These are phyloP conservation scores for Fusarium nurragi DNA, from an alignment of 2,329 filamentous ascomycete genomes.

Conservation along the genomic window DNA sequence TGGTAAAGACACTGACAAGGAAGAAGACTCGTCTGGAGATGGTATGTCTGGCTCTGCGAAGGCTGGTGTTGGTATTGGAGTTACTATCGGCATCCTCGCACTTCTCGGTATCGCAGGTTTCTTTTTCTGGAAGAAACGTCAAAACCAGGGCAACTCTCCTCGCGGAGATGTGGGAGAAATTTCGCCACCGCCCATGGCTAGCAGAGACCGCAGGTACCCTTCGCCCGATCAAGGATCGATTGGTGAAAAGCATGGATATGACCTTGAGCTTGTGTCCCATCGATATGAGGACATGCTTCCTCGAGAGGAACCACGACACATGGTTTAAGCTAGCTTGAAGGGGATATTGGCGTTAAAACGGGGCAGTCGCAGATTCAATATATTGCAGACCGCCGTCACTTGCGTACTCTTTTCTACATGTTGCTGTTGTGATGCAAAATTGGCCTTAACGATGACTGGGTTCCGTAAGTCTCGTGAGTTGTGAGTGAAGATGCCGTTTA, in stretches of 20 bases:
- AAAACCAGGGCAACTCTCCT: slow-evolving; percentile 45
- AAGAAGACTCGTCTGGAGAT: slow-evolving; percentile 30
- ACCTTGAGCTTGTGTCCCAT: slow-evolving; percentile 62
- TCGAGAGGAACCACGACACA: slow-evolving; percentile 58
- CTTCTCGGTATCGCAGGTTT: slow-evolving; percentile 53
- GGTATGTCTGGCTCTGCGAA: slow-evolving; percentile 52
- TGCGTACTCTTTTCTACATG: neutral
- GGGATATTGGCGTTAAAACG: slow-evolving; percentile 11
- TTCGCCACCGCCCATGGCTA: slow-evolving; percentile 62
- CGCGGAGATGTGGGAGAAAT: slow-evolving; percentile 56
- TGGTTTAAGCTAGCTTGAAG: slow-evolving; percentile 47
- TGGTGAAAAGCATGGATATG: slow-evolving; percentile 52
- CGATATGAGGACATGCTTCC: slow-evolving; percentile 69
- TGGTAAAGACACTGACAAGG: slow-evolving; percentile 15
- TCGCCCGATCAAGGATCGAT: slow-evolving; percentile 49
- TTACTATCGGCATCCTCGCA: slow-evolving; percentile 54
- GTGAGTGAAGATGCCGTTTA: slow-evolving; percentile 1
- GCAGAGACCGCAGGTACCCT: slow-evolving; percentile 53
- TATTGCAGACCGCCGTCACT: slow-evolving; percentile 9
- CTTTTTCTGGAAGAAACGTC: slow-evolving; percentile 46
- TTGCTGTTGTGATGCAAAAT: slow-evolving; percentile 1
- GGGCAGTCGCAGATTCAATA: slow-evolving; percentile 16
- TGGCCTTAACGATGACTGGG: neutral
- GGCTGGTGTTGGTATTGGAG: slow-evolving; percentile 61
- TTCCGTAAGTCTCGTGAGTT: neutral